A percentile compares a stretch with the other conserved stretches of the same genome.
phyloP scores from a whole-genome alignment of 140 eudicot genomes.

The Senecio squalidus region DNA sequence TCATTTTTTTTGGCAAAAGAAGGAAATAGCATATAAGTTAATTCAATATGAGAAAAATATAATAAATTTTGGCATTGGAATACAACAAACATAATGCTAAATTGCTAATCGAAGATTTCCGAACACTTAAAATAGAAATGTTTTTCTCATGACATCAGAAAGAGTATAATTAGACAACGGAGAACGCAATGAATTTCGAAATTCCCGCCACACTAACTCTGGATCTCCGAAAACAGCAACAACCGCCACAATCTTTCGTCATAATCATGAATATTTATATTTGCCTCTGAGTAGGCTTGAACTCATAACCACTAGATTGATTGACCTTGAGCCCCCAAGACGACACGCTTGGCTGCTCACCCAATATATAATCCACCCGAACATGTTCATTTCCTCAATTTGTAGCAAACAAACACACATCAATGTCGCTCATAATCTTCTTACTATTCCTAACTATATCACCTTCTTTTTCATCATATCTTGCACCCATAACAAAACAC shows the following conservation, averaged over 20 bases:
- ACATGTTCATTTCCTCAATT: not conserved
- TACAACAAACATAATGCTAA: no score
- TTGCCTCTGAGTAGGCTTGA: no score
- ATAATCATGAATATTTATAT: not conserved
- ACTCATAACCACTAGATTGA: no score
- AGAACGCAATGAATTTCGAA: constrained; percentile 1
- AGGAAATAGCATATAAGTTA: no score
- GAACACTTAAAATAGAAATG: constrained; percentile 4
- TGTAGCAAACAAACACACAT: constrained; percentile 14
- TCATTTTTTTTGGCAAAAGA: no score
- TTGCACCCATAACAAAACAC: constrained; percentile 32
- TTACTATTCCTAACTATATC: constrained; percentile 6
- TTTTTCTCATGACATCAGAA: not conserved
- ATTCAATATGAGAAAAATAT: no score
- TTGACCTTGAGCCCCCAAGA: no score
- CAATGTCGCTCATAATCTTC: constrained; percentile 13
- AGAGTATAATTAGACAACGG: not conserved
- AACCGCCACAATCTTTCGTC: constrained; percentile 6
- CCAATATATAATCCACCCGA: not conserved
- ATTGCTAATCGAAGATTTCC: no score
- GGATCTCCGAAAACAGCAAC: constrained; percentile 20
- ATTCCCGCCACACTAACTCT: not conserved
- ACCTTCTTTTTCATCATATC: constrained; percentile 25
- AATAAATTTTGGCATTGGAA: no score
- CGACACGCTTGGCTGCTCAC: no score